Evolutionary conservation across 768 basidiomycete species (phyloP), one percentile per base, ranked within the genome.

Genomic region (Butyriboletus loyo): DNA sequence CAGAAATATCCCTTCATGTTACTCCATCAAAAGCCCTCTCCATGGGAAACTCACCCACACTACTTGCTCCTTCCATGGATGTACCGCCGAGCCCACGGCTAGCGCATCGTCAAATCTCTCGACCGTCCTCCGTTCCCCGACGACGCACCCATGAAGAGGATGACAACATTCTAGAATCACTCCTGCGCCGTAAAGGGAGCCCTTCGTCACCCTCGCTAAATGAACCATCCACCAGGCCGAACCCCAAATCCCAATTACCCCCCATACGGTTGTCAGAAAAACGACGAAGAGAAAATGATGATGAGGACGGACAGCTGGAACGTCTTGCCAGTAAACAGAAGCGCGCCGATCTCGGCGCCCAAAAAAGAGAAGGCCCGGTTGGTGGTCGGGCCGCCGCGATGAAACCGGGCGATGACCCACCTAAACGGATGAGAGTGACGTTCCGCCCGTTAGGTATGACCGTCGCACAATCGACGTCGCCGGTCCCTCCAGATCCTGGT

Each of bases 391-490:
- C 55, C 46, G 31, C 55, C 44, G 50, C 55, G 31, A 60, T 61
- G 47, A 73, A 75, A 59, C 58, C 62, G 27, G 66, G 66, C 9
- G 73, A 75, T 55, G 72, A 70, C 28, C 81, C 79, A 36, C 75
- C 74, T 47, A 88, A 85, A 71, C 89, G 87, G 67, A 79, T 92
- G 63, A 89, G 88, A 71, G 74, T 92, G 54, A 86, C 82, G 69
- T 76, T 90, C 53, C 82, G 84, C 37, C 58, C 72, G 48, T 56
- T 66, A 50, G 58, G 57, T 46, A 46, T 46, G 21, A 55, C 64
- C 25, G 50, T 62, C 28, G 54, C 72, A 40, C 68, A 74, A 46
- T 62, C 77, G 24, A 57, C 73, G 11, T 66, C 70, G 6, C 70
- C 75, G 13, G 64, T 74, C 48, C 75, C 82, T 65, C 81, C 87